Evolutionary conservation across 176 grass and related monocot genomes (phyloP).

Genomic region (Thinopyrum elongatum): DNA sequence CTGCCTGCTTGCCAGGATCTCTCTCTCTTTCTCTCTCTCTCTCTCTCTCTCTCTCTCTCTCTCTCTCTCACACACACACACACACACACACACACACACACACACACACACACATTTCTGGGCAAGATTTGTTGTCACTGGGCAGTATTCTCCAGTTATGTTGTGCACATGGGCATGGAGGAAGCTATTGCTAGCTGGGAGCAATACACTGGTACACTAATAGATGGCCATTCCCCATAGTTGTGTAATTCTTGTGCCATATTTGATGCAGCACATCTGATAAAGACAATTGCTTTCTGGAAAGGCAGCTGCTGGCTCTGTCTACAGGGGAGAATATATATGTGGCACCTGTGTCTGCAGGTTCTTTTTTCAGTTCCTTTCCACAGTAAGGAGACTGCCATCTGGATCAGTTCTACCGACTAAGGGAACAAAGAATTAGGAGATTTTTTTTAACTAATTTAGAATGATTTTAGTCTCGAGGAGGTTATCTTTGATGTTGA

Average conservation of each 20-base stretch:
- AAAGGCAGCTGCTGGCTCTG: background rate
- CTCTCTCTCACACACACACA: too few species aligned
- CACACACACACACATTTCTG: too few species aligned
- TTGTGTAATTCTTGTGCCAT: background rate
- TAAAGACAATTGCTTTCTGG: constrained; percentile 11
- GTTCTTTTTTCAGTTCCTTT: background rate
- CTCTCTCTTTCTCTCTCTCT: background rate
- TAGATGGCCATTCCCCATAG: background rate
- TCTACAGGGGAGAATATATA: background rate
- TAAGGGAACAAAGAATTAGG: background rate
- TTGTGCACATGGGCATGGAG: background rate
- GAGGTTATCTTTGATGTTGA: background rate
- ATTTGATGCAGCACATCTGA: background rate
- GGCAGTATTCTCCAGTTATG: background rate
- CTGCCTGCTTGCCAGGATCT: background rate
- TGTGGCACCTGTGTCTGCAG: background rate
- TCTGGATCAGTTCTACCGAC: background rate
- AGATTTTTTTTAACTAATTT: background rate
- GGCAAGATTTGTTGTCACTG: background rate
- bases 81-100: too few species aligned
- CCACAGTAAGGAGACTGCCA: background rate
- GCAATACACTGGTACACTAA: background rate
- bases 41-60: background rate
- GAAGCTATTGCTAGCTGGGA: background rate
- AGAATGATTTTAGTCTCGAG: background rate